Base-by-base conservation (phyloP, 1,139 yeast genomes). In the Debaryomyces robertsiae region DNA sequence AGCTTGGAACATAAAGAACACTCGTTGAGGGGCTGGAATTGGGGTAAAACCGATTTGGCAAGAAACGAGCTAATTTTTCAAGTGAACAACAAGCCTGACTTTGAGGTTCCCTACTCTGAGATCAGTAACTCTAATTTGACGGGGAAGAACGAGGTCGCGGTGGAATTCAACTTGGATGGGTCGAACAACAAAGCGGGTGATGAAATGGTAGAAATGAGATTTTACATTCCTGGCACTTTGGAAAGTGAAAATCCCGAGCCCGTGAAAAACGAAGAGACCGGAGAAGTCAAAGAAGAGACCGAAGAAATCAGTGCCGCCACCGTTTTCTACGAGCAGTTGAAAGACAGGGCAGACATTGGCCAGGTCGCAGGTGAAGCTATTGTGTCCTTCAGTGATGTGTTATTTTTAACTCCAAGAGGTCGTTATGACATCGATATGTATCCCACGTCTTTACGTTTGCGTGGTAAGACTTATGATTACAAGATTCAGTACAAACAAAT, bases 401-500 rank as follows among this genome's bases (percentile, higher is more conserved):
- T 93, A 59, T 90, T 93, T 75, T 80, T 94, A 46, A 94, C 98
- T 1, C 99, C 99, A 54, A 82, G 95, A 77, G 98, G 98, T 54
- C 93, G 98, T 65, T 93, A 91, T 64, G 98, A 94, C 62, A 86
- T 93, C 54, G 98, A 91, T 63, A 85, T 93, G 84, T 93, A 88
- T 65, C 83, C 89, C 32, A 79, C 81, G 19, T 87, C 95, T 32
- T 79, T 94, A 65, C 82, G 98, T 61, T 75, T 93, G 44, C 83
- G 98, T 58, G 99, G 99, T 63, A 93, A 93, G 67, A 93, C 98
- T 3, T 93, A 94, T 66, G 98, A 93, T 64, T 94, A 93, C 75
- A 94, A 93, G 67, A 79, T 94, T 45, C 96, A 88, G 61, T 93
- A 88, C 66, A 78, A 83, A 57, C 95, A 89, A 59, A 84, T 93